Conservation (phyloP, 2,329 filamentous ascomycete species). For the Beauveria australis region DNA sequence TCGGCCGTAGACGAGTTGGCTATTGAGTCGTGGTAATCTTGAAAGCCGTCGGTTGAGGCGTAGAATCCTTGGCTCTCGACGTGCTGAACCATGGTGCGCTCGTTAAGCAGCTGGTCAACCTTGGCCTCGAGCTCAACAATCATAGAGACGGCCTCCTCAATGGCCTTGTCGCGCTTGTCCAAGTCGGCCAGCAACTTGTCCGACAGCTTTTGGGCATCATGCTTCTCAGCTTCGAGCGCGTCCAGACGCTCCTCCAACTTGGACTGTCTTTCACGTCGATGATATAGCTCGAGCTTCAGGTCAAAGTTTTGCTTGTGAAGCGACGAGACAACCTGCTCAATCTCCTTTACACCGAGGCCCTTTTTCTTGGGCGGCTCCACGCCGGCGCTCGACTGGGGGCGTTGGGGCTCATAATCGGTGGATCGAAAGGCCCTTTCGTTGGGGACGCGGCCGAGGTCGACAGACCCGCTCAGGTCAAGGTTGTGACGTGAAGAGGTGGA, state of each 20-base stretch:
- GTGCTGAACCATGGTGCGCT: constrained; percentile 44
- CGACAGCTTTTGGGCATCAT: constrained; percentile 49
- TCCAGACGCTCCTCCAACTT: constrained; percentile 51
- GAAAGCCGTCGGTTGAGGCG: constrained; percentile 20
- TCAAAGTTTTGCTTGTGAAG: constrained; percentile 72
- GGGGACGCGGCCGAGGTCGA: constrained; percentile 28
- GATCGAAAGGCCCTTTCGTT: constrained; percentile 32
- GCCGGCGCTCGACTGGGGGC: constrained; percentile 35
- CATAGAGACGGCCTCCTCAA: constrained; percentile 62
- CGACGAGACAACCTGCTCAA: constrained; percentile 60
- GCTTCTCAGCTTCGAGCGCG: constrained; percentile 43
- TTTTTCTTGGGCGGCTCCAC: constrained; percentile 37
- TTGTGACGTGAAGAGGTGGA: constrained; percentile 26
- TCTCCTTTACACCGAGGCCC: constrained; percentile 56
- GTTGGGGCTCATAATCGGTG: constrained; percentile 26
- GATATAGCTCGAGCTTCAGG: constrained; percentile 64
- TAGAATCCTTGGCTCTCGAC: constrained; percentile 36
- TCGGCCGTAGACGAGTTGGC: constrained; percentile 16
- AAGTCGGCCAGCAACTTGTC: constrained; percentile 51
- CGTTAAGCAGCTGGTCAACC: constrained; percentile 44
- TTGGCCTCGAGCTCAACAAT: constrained; percentile 58
- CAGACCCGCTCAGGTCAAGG: constrained; percentile 30
- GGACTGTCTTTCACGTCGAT: constrained; percentile 57
- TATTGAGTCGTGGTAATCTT: constrained; percentile 17
- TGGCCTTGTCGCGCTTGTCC: constrained; percentile 60